Conservation (phyloP, 495 filamentous ascomycete genomes). For the Terfezia claveryi region DNA sequence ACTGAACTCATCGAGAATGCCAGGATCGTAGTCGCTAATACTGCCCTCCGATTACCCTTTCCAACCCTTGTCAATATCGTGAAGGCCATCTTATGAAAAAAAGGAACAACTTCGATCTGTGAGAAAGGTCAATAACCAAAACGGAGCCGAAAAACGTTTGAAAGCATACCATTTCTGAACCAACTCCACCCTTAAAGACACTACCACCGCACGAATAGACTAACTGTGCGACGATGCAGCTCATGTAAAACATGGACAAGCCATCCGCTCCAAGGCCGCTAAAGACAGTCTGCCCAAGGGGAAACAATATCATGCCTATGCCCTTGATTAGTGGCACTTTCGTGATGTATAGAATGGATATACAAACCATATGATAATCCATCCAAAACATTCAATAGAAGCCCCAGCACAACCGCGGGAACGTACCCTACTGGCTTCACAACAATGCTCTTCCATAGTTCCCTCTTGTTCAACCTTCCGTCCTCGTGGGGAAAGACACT, state of each 20-base stretch:
- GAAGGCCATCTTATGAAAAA: conserved; percentile 92
- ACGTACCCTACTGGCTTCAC: conserved; percentile 45
- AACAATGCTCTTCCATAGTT: conserved; percentile 40
- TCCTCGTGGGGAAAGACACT: not conserved
- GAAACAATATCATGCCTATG: conserved; percentile 78
- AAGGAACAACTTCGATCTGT: conserved; percentile 86
- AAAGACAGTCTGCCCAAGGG: conserved; percentile 67
- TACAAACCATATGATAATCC: conserved; percentile 71
- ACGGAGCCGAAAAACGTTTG: not conserved
- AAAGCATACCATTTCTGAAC: conserved; percentile 65
- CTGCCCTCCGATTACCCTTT: conserved; percentile 55
- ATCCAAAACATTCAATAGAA: conserved; percentile 81
- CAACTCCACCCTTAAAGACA: conserved; percentile 75
- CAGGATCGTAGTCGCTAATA: conserved; percentile 78
- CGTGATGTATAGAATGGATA: not conserved
- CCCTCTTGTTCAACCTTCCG: conserved; percentile 38
- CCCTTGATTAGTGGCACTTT: too few species aligned
- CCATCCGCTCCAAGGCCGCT: conserved; percentile 66
- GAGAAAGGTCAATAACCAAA: conserved; percentile 3
- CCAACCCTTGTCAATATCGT: conserved; percentile 62
- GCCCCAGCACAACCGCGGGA: conserved; percentile 69
- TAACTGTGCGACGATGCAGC: conserved; percentile 81
- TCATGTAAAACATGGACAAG: conserved; percentile 97
- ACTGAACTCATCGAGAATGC: conserved; percentile 81
- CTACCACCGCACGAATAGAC: conserved; percentile 73